A percentile compares a stretch with the other conserved stretches of the same genome.
phyloP scores from a whole-genome alignment of 192 early-diverging fungal species.

The Backusella psychrophila region DNA sequence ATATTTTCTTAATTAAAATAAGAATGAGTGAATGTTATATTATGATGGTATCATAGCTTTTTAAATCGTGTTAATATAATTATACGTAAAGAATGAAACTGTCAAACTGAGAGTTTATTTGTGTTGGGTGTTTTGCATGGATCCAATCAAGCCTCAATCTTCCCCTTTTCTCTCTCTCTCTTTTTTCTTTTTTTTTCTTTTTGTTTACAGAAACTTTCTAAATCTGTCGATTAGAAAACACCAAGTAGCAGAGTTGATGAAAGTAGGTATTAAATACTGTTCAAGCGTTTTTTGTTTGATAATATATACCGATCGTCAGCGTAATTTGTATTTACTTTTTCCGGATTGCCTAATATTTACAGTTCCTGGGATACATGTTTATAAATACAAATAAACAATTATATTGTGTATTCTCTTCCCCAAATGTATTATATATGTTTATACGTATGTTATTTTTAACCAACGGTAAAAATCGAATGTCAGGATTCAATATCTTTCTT shows the following conservation, averaged over 20 bases:
- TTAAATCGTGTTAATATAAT: neutral
- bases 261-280: neutral
- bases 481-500: neutral
- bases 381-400: neutral
- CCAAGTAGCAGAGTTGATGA: neutral
- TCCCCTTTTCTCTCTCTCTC: too few species aligned
- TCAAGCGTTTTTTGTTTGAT: neutral
- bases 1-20: too few species aligned
- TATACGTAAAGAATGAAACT: neutral
- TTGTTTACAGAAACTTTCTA: neutral
- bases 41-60: neutral
- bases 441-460: neutral
- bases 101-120: neutral
- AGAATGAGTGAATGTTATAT: neutral
- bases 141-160: neutral
- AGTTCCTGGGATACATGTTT: neutral
- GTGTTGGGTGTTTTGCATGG: neutral
- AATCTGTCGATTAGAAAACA: neutral
- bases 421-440: neutral
- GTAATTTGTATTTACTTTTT: neutral
- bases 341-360: neutral
- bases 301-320: neutral
- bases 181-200: neutral
- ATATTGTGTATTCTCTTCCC: neutral
- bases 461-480: neutral